A percentile compares a stretch with the other conserved stretches of the same genome.
phyloP scores from a whole-genome alignment of 2,329 filamentous ascomycete genomes.

The Atkinsonella hypoxylon region DNA sequence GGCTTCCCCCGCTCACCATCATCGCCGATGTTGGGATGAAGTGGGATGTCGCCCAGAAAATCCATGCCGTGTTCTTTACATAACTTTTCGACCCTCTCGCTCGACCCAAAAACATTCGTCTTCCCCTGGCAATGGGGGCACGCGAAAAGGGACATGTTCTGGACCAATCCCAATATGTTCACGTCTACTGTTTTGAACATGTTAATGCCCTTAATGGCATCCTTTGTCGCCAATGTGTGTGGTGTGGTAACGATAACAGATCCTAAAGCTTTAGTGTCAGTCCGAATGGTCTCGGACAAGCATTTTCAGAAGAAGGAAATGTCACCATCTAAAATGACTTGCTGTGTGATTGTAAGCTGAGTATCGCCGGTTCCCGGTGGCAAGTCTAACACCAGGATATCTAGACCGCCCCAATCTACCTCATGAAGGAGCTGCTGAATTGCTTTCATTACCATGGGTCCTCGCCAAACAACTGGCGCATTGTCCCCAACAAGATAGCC shows the following conservation, averaged over 20 bases:
- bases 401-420: slow-evolving; percentile 84
- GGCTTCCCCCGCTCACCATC: slow-evolving; percentile 81
- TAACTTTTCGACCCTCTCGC: slow-evolving; percentile 51
- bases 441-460: slow-evolving; percentile 95
- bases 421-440: slow-evolving; percentile 91
- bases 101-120: slow-evolving; percentile 62
- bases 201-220: slow-evolving; percentile 81
- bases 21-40: slow-evolving; percentile 76
- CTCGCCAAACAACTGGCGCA: slow-evolving; percentile 86
- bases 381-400: slow-evolving; percentile 80
- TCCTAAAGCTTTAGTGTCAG: slow-evolving; percentile 28
- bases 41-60: slow-evolving; percentile 79
- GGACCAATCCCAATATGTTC: slow-evolving; percentile 73
- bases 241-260: slow-evolving; percentile 86
- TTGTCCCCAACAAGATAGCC: slow-evolving; percentile 75
- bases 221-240: slow-evolving; percentile 83
- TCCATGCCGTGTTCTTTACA: slow-evolving; percentile 63
- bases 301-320: slow-evolving; percentile 8
- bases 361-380: slow-evolving; percentile 93
- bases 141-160: slow-evolving; percentile 81
- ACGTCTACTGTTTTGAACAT: slow-evolving; percentile 84
- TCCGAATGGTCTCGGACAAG: neutral
- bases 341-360: slow-evolving; percentile 92
- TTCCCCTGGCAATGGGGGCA: slow-evolving; percentile 68
- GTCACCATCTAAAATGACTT: slow-evolving; percentile 72